These are phyloP conservation scores for Claviceps sp. DNA, from an alignment of 2,329 filamentous ascomycete species.

Conservation along the genomic window DNA sequence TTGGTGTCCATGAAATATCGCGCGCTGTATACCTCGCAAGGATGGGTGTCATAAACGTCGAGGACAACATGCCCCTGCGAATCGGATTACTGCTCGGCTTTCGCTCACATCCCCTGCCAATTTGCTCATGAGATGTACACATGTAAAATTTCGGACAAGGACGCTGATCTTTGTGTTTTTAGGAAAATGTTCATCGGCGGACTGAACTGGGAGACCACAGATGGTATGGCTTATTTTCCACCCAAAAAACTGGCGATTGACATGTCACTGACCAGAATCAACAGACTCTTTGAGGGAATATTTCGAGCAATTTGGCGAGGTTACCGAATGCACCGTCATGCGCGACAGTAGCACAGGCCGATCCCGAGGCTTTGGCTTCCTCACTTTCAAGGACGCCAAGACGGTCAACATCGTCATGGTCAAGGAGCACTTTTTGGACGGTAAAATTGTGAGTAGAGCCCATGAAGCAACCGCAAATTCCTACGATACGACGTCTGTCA, in stretches of 20 bases:
- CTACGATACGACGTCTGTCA: no score
- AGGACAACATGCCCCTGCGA: neutral
- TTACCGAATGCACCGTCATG: slow-evolving; percentile 98
- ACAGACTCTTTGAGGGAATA: slow-evolving; percentile 92
- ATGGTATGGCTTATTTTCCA: slow-evolving; percentile 51
- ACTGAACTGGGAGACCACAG: slow-evolving; percentile 97
- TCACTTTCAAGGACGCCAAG: slow-evolving; percentile 95
- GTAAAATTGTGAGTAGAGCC: slow-evolving; percentile 70
- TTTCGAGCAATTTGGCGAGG: slow-evolving; percentile 95
- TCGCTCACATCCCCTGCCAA: neutral
- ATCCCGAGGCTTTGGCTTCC: slow-evolving; percentile 90
- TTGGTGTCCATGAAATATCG: neutral
- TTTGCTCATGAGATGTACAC: neutral
- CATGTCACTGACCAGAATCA: slow-evolving; percentile 1
- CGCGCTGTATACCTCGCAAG: neutral
- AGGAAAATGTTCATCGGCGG: slow-evolving; percentile 99
- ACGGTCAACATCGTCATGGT: slow-evolving; percentile 99
- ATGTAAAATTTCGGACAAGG: neutral
- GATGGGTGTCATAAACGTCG: neutral
- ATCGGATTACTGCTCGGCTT: neutral
- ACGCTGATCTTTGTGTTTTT: slow-evolving; percentile 11
- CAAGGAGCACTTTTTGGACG: slow-evolving; percentile 95
- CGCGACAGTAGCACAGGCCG: slow-evolving; percentile 85
- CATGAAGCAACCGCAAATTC: no score
- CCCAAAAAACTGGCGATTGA: slow-evolving; percentile 3